phyloP scores from a whole-genome alignment of 495 filamentous ascomycete species.

The Aspergillus bridgeri region DNA sequence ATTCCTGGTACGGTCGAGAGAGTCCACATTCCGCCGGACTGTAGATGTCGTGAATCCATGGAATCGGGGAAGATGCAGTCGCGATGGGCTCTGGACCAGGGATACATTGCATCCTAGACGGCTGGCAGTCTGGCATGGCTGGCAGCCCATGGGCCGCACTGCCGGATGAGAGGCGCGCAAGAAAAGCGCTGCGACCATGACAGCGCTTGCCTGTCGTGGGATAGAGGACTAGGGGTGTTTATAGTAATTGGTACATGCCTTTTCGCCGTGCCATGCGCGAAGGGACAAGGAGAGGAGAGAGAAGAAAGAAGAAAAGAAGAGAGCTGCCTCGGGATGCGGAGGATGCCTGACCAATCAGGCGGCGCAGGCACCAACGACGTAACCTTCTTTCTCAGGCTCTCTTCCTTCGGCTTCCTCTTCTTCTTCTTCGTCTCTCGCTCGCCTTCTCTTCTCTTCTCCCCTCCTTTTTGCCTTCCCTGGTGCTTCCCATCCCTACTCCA shows the following conservation, averaged over 20 bases:
- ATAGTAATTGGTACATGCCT: conserved; percentile 13
- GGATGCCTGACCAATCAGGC: conserved; percentile 25
- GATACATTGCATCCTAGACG: conserved; percentile 7
- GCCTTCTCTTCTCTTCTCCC: conserved; percentile 6
- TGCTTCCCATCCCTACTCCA: background rate
- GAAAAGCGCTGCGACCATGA: conserved; percentile 37
- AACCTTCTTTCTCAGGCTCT: conserved; percentile 16
- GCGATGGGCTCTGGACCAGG: conserved; percentile 3
- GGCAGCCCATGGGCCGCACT: conserved; percentile 17
- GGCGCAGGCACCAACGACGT: conserved; percentile 21
- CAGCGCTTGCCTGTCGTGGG: conserved; percentile 13
- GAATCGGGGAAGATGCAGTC: conserved; percentile 4
- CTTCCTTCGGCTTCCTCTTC: conserved; percentile 3
- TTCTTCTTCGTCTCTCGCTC: conserved; percentile 1
- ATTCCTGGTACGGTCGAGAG: conserved; percentile 69
- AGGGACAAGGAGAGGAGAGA: conserved; percentile 5
- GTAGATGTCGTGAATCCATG: conserved; percentile 27
- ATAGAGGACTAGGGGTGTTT: conserved; percentile 4
- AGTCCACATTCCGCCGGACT: conserved; percentile 23
- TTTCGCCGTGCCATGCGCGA: background rate
- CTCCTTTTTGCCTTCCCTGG: background rate
- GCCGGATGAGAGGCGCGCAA: conserved; percentile 31
- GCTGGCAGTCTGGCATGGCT: background rate
- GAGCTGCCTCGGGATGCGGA: background rate
- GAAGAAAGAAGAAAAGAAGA: background rate